A percentile compares a stretch with the other conserved stretches of the same genome.
Conservation (phyloP, 306 rosid genomes). For the Luffa aegyptiaca region DNA sequence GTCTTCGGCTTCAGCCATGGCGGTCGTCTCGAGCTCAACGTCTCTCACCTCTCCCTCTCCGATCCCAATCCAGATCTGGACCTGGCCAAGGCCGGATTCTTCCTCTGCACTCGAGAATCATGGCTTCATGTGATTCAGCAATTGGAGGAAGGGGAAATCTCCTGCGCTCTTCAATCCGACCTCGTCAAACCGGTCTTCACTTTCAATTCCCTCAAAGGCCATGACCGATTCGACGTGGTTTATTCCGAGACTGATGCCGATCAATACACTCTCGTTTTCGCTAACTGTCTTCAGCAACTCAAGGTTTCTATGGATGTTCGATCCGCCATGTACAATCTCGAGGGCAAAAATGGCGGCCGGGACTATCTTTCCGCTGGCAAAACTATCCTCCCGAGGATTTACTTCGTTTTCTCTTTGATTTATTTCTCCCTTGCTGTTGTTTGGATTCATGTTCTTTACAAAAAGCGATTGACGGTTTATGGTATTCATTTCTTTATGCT, state of each 20-base stretch:
- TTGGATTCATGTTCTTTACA: slow-evolving; percentile 62
- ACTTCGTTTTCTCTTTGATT: slow-evolving; percentile 45
- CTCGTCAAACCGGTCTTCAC: slow-evolving; percentile 50
- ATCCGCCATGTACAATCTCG: slow-evolving; percentile 83
- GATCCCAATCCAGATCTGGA: slow-evolving; percentile 30
- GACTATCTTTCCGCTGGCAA: slow-evolving; percentile 83
- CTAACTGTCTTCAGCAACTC: slow-evolving; percentile 46
- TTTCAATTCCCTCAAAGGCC: slow-evolving; percentile 32
- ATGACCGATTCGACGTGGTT: slow-evolving; percentile 3
- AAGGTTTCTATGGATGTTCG: slow-evolving; percentile 56
- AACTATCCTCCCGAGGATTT: slow-evolving; percentile 67
- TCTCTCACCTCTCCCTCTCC: slow-evolving; percentile 41
- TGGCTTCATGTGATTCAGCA: slow-evolving; percentile 75
- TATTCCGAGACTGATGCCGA: slow-evolving; percentile 54
- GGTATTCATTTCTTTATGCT: slow-evolving; percentile 90
- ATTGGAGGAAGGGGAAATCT: slow-evolving; percentile 50
- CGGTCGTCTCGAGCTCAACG: slow-evolving; percentile 70
- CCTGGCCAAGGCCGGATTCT: slow-evolving; percentile 65
- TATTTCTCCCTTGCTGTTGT: slow-evolving; percentile 42
- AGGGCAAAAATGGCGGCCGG: slow-evolving; percentile 41
- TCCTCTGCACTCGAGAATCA: slow-evolving; percentile 65
- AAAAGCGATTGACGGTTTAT: slow-evolving; percentile 67
- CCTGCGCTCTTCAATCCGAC: slow-evolving; percentile 56
- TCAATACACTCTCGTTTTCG: slow-evolving; percentile 77
- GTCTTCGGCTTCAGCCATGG: slow-evolving; percentile 80